Percentiles rank a stretch among this genome's conserved stretches.
Evolutionary conservation across 179 eudicot genomes (phyloP).

Genomic region (Actinidia chinensis): DNA sequence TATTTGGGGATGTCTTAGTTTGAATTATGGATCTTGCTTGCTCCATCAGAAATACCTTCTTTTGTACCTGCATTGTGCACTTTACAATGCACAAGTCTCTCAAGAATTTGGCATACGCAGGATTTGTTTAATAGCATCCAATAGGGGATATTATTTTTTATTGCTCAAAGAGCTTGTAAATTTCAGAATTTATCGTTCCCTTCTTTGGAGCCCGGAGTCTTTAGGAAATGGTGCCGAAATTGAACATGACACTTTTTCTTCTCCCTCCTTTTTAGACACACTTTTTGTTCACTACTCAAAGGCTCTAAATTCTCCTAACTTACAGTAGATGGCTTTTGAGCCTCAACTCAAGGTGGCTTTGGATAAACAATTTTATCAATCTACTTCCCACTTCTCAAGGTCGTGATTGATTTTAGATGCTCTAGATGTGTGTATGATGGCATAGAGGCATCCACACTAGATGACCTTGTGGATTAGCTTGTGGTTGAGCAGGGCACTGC

Average conservation of each 20-base stretch:
- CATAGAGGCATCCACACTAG: background rate
- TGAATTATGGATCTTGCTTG: too few relatives aligned
- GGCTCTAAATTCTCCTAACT: background rate
- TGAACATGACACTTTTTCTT: background rate
- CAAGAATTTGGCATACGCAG: too few relatives aligned
- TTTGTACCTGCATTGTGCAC: too few relatives aligned
- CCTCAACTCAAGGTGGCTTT: background rate
- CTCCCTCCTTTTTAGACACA: background rate
- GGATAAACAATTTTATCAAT: background rate
- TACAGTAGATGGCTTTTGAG: background rate
- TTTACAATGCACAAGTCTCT: too few relatives aligned
- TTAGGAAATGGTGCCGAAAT: background rate
- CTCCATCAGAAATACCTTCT: too few relatives aligned
- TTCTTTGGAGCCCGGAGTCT: background rate
- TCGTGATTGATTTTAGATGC: background rate
- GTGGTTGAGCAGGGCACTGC: background rate
- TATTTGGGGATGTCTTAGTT: too few relatives aligned
- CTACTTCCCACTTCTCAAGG: background rate
- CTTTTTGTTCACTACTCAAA: background rate
- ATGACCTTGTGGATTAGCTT: background rate
- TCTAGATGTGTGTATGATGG: background rate
- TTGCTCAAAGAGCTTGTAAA: background rate
- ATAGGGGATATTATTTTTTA: background rate
- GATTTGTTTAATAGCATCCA: too few relatives aligned
- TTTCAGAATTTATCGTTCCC: background rate